Evolutionary conservation across 192 early-diverging fungal species (phyloP).

Genomic region (Pilaira anomala): DNA sequence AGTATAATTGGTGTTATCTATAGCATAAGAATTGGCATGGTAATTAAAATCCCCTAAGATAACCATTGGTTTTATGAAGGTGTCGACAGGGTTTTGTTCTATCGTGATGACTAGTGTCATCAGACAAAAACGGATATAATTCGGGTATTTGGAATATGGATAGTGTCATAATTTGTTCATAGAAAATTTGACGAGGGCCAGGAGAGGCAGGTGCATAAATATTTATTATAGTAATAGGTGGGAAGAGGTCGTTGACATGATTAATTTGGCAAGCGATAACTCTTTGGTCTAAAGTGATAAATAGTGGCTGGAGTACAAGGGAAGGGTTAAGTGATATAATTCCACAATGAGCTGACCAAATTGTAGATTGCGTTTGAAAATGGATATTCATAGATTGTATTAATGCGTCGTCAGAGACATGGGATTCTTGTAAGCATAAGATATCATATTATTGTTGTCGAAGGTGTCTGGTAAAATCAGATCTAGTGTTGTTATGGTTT

Average conservation of each 20-base stretch:
- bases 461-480: not conserved
- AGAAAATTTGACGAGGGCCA: not conserved
- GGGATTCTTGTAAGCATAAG: conserved; percentile 1
- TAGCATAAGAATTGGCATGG: not conserved
- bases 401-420: not conserved
- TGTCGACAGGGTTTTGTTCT: not conserved
- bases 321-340: not conserved
- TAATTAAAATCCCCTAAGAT: conserved; percentile 5
- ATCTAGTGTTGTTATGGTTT: no score
- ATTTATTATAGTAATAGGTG: not conserved
- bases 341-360: conserved; percentile 1
- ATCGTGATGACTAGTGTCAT: no score
- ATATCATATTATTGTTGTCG: not conserved
- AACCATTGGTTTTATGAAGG: not conserved
- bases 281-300: not conserved
- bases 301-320: not conserved
- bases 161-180: not conserved
- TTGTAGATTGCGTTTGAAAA: not conserved
- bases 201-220: not conserved
- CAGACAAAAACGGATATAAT: not conserved
- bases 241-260: not conserved
- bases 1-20: not conserved
- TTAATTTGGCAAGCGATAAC: not conserved
- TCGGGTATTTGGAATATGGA: not conserved
- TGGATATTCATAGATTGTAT: not conserved